phyloP scores from a whole-genome alignment of 805 yeast genomes.

The Monosporozyma yasuniensis region DNA sequence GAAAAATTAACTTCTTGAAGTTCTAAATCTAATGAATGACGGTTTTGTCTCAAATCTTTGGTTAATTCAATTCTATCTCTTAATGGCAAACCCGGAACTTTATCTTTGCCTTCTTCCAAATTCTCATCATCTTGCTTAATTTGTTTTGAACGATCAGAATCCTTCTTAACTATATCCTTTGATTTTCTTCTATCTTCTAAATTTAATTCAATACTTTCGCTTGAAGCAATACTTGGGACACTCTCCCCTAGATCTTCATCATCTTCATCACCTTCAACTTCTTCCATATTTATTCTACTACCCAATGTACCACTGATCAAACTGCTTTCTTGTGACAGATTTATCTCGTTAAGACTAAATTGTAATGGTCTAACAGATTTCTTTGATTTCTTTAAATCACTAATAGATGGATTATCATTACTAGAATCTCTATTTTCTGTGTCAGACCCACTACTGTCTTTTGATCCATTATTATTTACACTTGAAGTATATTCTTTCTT shows the following conservation, averaged over 20 bases:
- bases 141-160: background rate
- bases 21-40: conserved; percentile 23
- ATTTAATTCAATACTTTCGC: conserved; percentile 23
- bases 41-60: conserved; percentile 3
- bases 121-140: background rate
- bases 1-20: conserved; percentile 19
- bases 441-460: background rate
- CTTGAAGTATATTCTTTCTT: background rate
- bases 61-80: background rate
- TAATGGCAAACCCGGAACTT: background rate
- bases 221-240: conserved; percentile 14
- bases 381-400: background rate
- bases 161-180: background rate
- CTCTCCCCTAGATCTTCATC: background rate
- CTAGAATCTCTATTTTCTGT: background rate
- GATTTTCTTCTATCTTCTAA: conserved; percentile 10
- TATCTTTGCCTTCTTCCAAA: background rate
- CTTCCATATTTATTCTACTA: conserved; percentile 2
- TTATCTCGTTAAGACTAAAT: conserved; percentile 16
- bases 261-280: background rate
- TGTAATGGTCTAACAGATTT: conserved; percentile 6
- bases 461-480: background rate
- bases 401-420: background rate
- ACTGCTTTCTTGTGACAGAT: conserved; percentile 11
- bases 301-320: background rate